Evolutionary conservation across 2,329 filamentous ascomycete genomes (phyloP).

Genomic region (Ceratocystiopsis sp.): DNA sequence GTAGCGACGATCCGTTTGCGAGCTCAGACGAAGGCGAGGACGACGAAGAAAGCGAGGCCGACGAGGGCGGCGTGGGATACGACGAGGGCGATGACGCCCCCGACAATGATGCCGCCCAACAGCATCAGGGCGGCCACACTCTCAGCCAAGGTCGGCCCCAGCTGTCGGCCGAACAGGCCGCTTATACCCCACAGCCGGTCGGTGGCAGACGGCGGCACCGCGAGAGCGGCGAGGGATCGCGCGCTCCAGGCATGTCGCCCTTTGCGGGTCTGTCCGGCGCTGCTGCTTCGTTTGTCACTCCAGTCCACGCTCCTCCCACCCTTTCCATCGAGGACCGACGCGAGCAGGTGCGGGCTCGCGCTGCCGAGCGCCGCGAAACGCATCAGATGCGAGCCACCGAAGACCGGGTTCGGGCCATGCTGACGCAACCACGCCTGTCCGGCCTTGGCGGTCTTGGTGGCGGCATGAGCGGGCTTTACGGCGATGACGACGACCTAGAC

Average conservation of each 20-base stretch:
- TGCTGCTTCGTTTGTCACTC: constrained; percentile 11
- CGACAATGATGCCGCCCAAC: no score
- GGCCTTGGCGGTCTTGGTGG: constrained; percentile 2
- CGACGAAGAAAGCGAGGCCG: constrained; percentile 25
- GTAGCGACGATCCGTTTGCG: constrained; percentile 17
- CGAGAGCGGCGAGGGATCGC: no score
- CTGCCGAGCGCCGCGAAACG: constrained; percentile 23
- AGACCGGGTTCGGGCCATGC: constrained; percentile 43
- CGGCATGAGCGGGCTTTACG: constrained; percentile 21
- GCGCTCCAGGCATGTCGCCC: no score
- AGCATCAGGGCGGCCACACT: neutral
- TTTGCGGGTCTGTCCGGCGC: no score
- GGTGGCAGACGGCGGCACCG: no score
- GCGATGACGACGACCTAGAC: constrained; percentile 34
- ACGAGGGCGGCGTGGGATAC: constrained; percentile 21
- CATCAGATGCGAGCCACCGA: constrained; percentile 38
- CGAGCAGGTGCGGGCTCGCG: constrained; percentile 19
- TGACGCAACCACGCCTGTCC: constrained; percentile 27
- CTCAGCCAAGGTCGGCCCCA: neutral
- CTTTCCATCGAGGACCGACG: constrained; percentile 18
- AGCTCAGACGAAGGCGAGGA: constrained; percentile 17
- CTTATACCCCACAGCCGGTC: no score
- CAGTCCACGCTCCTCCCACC: constrained; percentile 8
- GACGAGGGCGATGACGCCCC: constrained; percentile 14
- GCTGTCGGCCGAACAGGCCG: neutral